Conservation (phyloP, 805 yeast species). For the Kazachstania bromeliacearum region DNA sequence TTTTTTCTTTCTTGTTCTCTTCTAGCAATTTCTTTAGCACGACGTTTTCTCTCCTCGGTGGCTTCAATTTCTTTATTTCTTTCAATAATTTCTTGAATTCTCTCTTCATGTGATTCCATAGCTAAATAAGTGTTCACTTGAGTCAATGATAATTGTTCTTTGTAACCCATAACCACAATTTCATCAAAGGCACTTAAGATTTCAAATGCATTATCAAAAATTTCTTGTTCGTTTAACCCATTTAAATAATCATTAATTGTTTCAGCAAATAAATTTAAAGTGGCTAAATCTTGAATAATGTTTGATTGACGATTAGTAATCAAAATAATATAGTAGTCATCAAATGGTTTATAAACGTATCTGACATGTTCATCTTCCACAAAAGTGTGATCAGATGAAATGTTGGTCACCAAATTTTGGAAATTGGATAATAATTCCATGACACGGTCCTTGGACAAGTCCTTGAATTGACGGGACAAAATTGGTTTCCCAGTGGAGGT, state of each 20-base stretch:
- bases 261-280: constrained; percentile 76
- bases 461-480: constrained; percentile 85
- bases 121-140: constrained; percentile 86
- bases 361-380: constrained; percentile 88
- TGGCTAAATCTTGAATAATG: constrained; percentile 88
- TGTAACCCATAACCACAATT: constrained; percentile 79
- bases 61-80: constrained; percentile 96
- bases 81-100: constrained; percentile 95
- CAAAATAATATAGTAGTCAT: constrained; percentile 81
- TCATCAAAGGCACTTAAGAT: constrained; percentile 90
- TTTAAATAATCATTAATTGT: constrained; percentile 68
- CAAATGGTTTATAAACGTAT: constrained; percentile 92
- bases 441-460: constrained; percentile 73
- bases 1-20: constrained; percentile 42
- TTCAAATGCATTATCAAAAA: constrained; percentile 78
- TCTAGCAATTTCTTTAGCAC: constrained; percentile 83
- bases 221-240: constrained; percentile 69
- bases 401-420: constrained; percentile 65
- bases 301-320: constrained; percentile 87
- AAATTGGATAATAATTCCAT: constrained; percentile 78
- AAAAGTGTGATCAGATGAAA: constrained; percentile 75
- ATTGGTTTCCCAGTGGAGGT: constrained; percentile 90
- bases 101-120: constrained; percentile 98
- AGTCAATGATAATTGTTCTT: constrained; percentile 70
- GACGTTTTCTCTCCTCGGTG: constrained; percentile 90